Evolutionary conservation across 176 grass and related monocot species (phyloP).

Genomic region (Bonia amplexicaulis): DNA sequence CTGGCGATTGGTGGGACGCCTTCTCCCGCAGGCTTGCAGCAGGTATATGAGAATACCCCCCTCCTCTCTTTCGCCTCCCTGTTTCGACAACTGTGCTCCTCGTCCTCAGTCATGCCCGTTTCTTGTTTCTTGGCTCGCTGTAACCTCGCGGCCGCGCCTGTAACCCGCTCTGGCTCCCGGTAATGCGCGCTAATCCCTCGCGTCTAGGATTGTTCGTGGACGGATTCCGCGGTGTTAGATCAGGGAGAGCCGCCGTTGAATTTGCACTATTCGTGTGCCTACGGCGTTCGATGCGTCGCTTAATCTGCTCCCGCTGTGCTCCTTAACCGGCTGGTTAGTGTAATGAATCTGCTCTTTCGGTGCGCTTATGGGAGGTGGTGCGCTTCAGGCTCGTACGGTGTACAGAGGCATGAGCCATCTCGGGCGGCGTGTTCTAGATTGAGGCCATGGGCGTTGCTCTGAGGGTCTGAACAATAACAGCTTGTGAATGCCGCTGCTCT

Average conservation of each 20-base stretch:
- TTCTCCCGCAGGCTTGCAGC: slow-evolving; percentile 79
- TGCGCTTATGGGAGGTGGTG: neutral
- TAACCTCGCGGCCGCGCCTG: neutral
- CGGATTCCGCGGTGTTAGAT: slow-evolving; percentile 38
- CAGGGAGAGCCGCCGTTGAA: slow-evolving; percentile 30
- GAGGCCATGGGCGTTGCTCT: neutral
- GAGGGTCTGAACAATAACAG: slow-evolving; percentile 2
- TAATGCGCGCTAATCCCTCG: slow-evolving; percentile 31
- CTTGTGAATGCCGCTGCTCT: slow-evolving; percentile 1
- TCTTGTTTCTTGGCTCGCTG: slow-evolving; percentile 2
- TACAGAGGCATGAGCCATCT: slow-evolving; percentile 23
- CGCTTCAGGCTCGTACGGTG: neutral
- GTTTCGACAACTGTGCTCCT: slow-evolving; percentile 7
- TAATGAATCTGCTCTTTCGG: slow-evolving; percentile 28
- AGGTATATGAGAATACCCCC: slow-evolving; percentile 29
- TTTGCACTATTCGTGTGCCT: slow-evolving; percentile 25
- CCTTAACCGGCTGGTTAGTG: slow-evolving; percentile 23
- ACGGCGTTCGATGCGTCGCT: neutral
- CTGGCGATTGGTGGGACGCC: slow-evolving; percentile 63
- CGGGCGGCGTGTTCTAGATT: neutral
- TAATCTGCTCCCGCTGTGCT: slow-evolving; percentile 10
- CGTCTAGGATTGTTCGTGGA: slow-evolving; percentile 10
- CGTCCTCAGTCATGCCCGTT: slow-evolving; percentile 3
- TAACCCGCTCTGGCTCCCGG: neutral
- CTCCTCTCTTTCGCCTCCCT: neutral